Base-by-base conservation (phyloP, 2,329 filamentous ascomycete species). In the Fusarium beomiforme region DNA sequence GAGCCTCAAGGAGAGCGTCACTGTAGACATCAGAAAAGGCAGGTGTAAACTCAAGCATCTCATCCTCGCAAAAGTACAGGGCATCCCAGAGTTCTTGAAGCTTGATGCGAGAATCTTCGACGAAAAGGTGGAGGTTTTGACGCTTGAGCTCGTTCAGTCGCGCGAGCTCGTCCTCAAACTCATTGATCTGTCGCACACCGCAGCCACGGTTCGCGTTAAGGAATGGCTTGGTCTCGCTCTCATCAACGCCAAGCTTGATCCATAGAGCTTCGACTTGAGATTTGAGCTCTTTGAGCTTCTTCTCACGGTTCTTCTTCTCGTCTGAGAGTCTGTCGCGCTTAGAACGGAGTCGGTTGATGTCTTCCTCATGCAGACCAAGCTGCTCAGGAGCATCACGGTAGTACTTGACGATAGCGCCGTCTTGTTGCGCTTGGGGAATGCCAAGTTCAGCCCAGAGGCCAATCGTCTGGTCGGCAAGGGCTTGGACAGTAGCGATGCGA, bases 11-110 rank as follows among this genome's bases (percentile, higher is more conserved):
- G 13, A 99, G 87, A 8, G 96, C 96, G 79, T 99, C 96, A 76
- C 94, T 98, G 82, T 97, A 98, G 23, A 98, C 95, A 78, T 98
- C 96, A 14, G 94, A 97, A 79, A 98, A 98, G 43, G 95, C 96
- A 1, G 97, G 96, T 0, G 95, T 96, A 75, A 99, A 99, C 74
- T 98, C 95, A 61, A 98, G 89, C 95, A 98, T 98, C 83, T 99
- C 96, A 77, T 99, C 96, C 79, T 99, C 96, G 0, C 93, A 97
- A 78, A 97, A 95, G 84, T 96, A 98, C 3, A 99, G 84, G 1
- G 90, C 87, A 78, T 99, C 96, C 96, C 97, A 99, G 1, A 99
- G 89, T 78, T 97, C 95, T 80, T 98, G 95, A 14, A 99, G 87
- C 78, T 93, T 93, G 82, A 90, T 93, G 42, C 97, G 89, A 23